phyloP scores from a whole-genome alignment of 768 basidiomycete genomes.

The Collybiopsis confluens region DNA sequence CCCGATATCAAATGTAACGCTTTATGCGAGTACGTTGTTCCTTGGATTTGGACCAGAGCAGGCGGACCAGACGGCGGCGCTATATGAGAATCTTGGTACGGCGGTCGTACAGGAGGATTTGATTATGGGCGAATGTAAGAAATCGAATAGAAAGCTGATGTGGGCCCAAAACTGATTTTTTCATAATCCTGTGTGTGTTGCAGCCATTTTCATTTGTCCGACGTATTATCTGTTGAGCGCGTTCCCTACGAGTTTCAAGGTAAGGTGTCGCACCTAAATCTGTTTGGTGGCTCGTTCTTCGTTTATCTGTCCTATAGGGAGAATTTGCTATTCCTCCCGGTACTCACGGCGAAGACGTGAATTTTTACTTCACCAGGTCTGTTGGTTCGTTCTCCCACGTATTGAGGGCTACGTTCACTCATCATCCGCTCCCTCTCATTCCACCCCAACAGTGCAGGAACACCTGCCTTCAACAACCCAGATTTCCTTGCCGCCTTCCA shows the following conservation, averaged over 20 bases:
- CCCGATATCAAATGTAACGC: constrained; percentile 13
- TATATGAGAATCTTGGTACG: constrained; percentile 16
- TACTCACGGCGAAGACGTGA: constrained; percentile 13
- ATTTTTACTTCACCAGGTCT: constrained; percentile 16
- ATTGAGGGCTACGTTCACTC: no score
- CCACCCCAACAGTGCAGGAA: not conserved
- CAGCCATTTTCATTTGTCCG: constrained; percentile 33
- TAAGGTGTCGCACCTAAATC: constrained; percentile 14
- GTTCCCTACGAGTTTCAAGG: constrained; percentile 30
- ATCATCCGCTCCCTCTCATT: no score
- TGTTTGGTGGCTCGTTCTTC: no score
- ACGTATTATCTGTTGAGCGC: constrained; percentile 25
- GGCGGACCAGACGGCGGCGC: constrained; percentile 4
- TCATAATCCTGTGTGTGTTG: no score
- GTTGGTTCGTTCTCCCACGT: no score
- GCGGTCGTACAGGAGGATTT: constrained; percentile 17
- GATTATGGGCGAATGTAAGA: constrained; percentile 23
- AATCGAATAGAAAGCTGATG: no score
- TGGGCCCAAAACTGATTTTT: no score
- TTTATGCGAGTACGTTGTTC: constrained; percentile 21
- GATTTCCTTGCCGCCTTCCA: constrained; percentile 19
- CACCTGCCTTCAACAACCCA: constrained; percentile 15
- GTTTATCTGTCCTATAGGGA: constrained; percentile 10
- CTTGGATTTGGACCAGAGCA: constrained; percentile 15
- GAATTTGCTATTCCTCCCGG: constrained; percentile 22